A percentile compares a stretch with the other conserved stretches of the same genome.
phyloP scores from a whole-genome alignment of 2,329 filamentous ascomycete species.

The Pseudocercospora cruenta region DNA sequence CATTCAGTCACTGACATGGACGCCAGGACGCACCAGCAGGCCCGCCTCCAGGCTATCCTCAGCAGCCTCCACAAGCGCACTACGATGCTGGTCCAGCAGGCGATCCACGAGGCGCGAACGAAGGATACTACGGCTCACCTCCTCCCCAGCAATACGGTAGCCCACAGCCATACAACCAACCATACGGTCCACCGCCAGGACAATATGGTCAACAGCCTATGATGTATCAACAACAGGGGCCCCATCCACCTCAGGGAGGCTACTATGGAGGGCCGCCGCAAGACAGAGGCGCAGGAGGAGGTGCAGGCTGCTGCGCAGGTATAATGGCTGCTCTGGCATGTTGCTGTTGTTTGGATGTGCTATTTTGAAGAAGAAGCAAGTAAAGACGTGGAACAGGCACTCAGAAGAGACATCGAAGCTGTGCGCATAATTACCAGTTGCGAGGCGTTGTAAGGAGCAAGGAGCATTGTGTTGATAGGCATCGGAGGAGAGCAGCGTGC shows the following conservation, averaged over 20 bases:
- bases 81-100: conserved; percentile 26
- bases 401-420: not conserved
- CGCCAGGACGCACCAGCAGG: conserved; percentile 27
- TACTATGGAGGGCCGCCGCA: conserved; percentile 39
- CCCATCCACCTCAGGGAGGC: conserved; percentile 42
- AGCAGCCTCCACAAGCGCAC: conserved; percentile 28
- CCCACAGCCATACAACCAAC: conserved; percentile 26
- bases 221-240: conserved; percentile 35
- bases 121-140: conserved; percentile 27
- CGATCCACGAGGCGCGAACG: conserved; percentile 24
- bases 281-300: conserved; percentile 37
- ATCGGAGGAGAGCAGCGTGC: not conserved
- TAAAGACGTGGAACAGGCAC: not conserved
- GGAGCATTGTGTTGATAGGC: not conserved
- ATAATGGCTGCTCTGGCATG: conserved; percentile 41
- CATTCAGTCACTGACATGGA: not conserved
- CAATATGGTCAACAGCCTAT: conserved; percentile 46
- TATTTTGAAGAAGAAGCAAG: not conserved
- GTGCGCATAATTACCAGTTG: not conserved
- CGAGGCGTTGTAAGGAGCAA: not conserved
- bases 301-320: conserved; percentile 45
- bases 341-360: conserved; percentile 51
- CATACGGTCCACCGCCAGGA: conserved; percentile 35
- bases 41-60: conserved; percentile 32
- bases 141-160: conserved; percentile 20